Evolutionary conservation across 371 early-diverging fungal species (phyloP).

Genomic region (Synchytrium microbalum): DNA sequence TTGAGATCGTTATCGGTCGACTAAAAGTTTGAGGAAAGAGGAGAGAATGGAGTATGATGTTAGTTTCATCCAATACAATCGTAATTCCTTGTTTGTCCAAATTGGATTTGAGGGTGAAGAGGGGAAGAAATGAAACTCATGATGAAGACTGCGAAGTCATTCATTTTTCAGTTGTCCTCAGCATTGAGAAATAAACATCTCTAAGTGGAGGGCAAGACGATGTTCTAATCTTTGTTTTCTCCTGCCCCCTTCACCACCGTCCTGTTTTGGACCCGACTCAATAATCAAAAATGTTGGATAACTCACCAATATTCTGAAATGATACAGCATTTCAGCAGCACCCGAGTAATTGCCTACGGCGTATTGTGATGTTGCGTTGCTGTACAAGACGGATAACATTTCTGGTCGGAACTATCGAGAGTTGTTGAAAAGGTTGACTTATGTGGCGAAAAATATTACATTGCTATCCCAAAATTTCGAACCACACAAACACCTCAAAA

Average conservation of each 20-base stretch:
- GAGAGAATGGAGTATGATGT: too few species aligned
- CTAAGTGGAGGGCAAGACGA: not conserved
- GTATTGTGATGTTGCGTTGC: slow-evolving; percentile 82
- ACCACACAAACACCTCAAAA: not conserved
- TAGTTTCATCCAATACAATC: too few species aligned
- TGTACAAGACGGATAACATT: slow-evolving; percentile 74
- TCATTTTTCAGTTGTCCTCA: slow-evolving; percentile 1
- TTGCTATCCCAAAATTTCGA: not conserved
- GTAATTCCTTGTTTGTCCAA: too few species aligned
- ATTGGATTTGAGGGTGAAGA: not conserved
- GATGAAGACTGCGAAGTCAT: slow-evolving; percentile 6
- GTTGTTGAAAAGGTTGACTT: slow-evolving; percentile 4
- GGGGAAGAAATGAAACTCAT: slow-evolving; percentile 5
- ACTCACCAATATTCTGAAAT: slow-evolving; percentile 79
- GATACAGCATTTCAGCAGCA: slow-evolving; percentile 86
- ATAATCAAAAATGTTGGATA: too few species aligned
- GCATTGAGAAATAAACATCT: not conserved
- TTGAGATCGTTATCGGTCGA: slow-evolving; percentile 75
- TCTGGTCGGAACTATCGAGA: slow-evolving; percentile 64
- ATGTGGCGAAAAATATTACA: too few species aligned
- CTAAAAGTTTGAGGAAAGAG: slow-evolving; percentile 18
- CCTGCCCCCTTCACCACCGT: too few species aligned
- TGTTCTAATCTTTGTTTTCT: slow-evolving; percentile 15
- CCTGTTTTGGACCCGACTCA: too few species aligned
- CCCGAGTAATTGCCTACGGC: slow-evolving; percentile 85